Evolutionary conservation across 768 basidiomycete species (phyloP).

Genomic region (Coprinopsis cinerea): DNA sequence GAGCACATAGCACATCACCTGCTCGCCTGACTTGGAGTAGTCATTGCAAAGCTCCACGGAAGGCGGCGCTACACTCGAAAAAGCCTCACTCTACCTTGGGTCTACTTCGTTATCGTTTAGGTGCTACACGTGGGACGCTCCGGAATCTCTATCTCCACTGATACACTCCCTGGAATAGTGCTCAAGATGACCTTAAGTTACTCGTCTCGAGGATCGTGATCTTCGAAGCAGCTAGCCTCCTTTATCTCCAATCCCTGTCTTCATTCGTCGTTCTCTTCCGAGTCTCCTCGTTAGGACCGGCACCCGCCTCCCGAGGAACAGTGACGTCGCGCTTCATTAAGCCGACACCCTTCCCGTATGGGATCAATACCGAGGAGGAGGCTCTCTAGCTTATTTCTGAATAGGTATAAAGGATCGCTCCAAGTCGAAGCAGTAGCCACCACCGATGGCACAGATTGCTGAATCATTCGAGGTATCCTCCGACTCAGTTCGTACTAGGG

Average conservation of each 20-base stretch:
- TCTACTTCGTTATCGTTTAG: background rate
- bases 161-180: background rate
- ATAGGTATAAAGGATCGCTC: conserved; percentile 2
- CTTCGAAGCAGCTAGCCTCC: background rate
- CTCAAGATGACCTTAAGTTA: background rate
- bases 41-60: too few relatives aligned
- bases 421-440: background rate
- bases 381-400: background rate
- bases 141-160: background rate
- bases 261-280: background rate
- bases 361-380: background rate
- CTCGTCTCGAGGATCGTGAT: background rate
- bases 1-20: too few relatives aligned
- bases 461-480: background rate
- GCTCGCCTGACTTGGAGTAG: too few relatives aligned
- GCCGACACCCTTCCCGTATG: background rate
- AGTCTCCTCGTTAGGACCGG: background rate
- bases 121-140: background rate
- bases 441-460: background rate
- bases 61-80: too few relatives aligned
- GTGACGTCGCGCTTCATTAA: background rate
- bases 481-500: background rate
- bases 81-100: too few relatives aligned
- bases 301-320: background rate
- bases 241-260: background rate